phyloP scores from a whole-genome alignment of 805 yeast genomes.

The Candida coquimbonensis region DNA sequence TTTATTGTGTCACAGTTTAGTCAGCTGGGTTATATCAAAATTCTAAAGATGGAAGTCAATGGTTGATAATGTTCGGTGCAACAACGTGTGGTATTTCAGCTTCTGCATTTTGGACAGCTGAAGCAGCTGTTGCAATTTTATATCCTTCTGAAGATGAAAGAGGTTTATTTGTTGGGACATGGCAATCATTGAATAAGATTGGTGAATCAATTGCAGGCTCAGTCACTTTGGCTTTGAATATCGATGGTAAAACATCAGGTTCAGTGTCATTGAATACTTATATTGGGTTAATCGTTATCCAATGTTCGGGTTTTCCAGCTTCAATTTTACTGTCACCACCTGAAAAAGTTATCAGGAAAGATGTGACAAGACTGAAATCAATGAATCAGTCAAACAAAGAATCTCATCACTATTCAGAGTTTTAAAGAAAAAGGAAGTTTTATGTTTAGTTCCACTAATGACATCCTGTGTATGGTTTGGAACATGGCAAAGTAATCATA shows the following conservation, averaged over 20 bases:
- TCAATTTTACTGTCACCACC: slow-evolving; percentile 20
- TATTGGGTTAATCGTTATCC: slow-evolving; percentile 19
- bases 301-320: slow-evolving; percentile 21
- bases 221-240: slow-evolving; percentile 16
- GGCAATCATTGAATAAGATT: slow-evolving; percentile 21
- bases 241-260: slow-evolving; percentile 10
- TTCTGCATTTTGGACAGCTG: slow-evolving; percentile 24
- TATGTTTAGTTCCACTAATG: slow-evolving; percentile 17
- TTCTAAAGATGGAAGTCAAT: slow-evolving; percentile 21
- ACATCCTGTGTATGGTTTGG: slow-evolving; percentile 17
- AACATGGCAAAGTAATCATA: slow-evolving; percentile 20
- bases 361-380: slow-evolving; percentile 18
- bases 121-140: slow-evolving; percentile 22
- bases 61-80: slow-evolving; percentile 22
- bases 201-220: slow-evolving; percentile 25
- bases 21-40: slow-evolving; percentile 24
- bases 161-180: slow-evolving; percentile 24
- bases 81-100: slow-evolving; percentile 20
- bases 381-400: slow-evolving; percentile 5
- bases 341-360: slow-evolving; percentile 23
- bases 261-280: slow-evolving; percentile 22
- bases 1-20: slow-evolving; percentile 5
- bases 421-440: slow-evolving; percentile 14
- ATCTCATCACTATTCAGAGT: slow-evolving; percentile 5
- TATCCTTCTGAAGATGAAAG: slow-evolving; percentile 19